Conservation (phyloP, 768 basidiomycete species). For the Russula abietina region DNA sequence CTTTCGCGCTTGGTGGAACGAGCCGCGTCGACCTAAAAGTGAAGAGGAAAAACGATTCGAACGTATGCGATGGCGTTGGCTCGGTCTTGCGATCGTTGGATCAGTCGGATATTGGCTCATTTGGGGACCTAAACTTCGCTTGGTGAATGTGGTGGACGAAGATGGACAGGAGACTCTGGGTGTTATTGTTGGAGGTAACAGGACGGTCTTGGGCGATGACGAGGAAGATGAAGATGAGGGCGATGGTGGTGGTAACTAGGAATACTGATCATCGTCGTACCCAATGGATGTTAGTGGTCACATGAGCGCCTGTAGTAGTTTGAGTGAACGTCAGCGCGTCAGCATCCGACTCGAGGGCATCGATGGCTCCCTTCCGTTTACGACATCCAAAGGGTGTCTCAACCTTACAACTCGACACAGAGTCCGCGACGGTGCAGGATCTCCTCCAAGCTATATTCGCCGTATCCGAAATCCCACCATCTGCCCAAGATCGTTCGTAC, state of each 20-base stretch:
- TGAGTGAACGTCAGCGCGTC: background rate
- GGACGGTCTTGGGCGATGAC: conserved; percentile 1
- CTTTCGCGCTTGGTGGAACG: conserved; percentile 31
- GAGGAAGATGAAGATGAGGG: conserved; percentile 23
- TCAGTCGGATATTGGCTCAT: conserved; percentile 35
- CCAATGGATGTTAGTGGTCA: too few species aligned
- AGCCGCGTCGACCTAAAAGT: conserved; percentile 26
- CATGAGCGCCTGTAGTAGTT: background rate
- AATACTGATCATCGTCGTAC: background rate
- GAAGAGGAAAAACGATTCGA: conserved; percentile 45
- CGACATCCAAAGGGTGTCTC: conserved; percentile 81
- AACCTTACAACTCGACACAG: conserved; percentile 65
- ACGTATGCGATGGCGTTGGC: conserved; percentile 50
- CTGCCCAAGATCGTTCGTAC: conserved; percentile 70
- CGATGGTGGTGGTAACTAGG: background rate
- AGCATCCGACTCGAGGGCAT: background rate
- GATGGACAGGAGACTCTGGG: conserved; percentile 11
- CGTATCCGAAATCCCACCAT: conserved; percentile 63
- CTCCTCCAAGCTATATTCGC: conserved; percentile 67
- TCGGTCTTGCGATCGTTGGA: conserved; percentile 39
- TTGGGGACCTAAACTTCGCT: conserved; percentile 11
- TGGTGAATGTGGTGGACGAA: background rate
- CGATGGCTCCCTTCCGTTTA: conserved; percentile 70
- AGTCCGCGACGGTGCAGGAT: conserved; percentile 59
- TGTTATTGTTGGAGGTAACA: conserved; percentile 6